Base-by-base conservation (phyloP, 1,284 basidiomycete species). In the Ceratobasidium papillatum region DNA sequence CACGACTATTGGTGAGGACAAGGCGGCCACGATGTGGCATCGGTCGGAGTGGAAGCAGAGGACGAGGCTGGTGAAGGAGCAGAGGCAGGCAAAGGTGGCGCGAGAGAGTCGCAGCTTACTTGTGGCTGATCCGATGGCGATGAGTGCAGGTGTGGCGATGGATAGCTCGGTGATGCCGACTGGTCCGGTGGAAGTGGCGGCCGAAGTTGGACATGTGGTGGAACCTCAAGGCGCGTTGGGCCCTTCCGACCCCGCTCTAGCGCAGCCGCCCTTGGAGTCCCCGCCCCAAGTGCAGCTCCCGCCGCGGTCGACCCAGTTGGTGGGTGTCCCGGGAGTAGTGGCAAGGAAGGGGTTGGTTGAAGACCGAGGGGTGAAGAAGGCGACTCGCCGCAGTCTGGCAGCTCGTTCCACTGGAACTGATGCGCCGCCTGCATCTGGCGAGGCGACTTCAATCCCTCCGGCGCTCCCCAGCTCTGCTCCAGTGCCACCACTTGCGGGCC, bases 31-130 rank as follows among this genome's bases (percentile, higher is more conserved):
- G 1, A 2, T 25, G 7, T 12, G 36, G 1, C 30, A 38, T 19
- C 56, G 56, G 19, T 58, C 56, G 32, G 30, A 58, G 14, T 58
- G 56, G 56, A 58, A 58, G 34, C 34, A 58, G 19, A 47, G 45
- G 45, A 47, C 45, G 9, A 47, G 19, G 45, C 45, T 47, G 9
- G 19, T 7, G 9, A 47, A 47, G 45, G 11, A 47, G 19, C 8
- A 47, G 19, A 9, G 45, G 19, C 45, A 19, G 9, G 45, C 45
- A 9, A 47, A 47, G 7, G 3, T 17, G 9, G 45, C 19, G 11
- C 7, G 19, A 17, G 45, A 47, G 8, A 47, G 8, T 17, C 7
- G 19, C 45, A 47, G 9, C 8, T 19, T 17, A 3, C 3, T 11
- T 4, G 45, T 11, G 9, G 19, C 19, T 9, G 7, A 34, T 9